Evolutionary conservation across 2,329 filamentous ascomycete species (phyloP), one percentile per base, ranked within the genome.

Genomic region (Apiospora marii): DNA sequence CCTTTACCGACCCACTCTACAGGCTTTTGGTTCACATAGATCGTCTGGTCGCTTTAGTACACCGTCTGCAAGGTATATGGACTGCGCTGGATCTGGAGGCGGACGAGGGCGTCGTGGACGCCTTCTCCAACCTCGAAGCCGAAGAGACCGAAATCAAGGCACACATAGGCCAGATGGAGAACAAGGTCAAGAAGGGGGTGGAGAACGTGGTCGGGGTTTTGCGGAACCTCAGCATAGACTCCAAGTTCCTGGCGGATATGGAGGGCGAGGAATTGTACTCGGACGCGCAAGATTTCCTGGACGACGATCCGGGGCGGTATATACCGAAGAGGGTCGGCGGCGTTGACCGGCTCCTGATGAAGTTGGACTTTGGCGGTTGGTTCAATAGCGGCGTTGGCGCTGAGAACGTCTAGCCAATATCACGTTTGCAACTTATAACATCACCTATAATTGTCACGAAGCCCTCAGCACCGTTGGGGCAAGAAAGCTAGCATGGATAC

Each of bases 261-360:
- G 85, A 86, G 73, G 80, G 77, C 7, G 79, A 76, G 13, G 74
- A 24, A n/a, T 64, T 67, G 7, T 75, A 74, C 5, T 72, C 69
- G 34, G 81, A 81, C 44, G 80, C 80, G 44, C 74, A 71, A 24
- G 72, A 74, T 4, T 30, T 80, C 2, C 77, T 78, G 16, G 72
- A 68, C 16, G 70, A 61, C 5, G 76, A 70, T 13, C 86, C 85
- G 51, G 86, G 84, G 0, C 82, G 82, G 74, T 98, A 94, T 80
- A 87, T 92, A 43, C 92, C 94, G 0, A 88, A 90, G 74, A 91
- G 92, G 73, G 89, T 94, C 4, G 94, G 94, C 0, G 93, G 94
- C 0, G 90, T 98, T 67, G 94, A 98, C 83, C 87, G 93, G 73
- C 83, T 98, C 79, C 82, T 98, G 80, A 97, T 98, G 94, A 98